Base-by-base conservation (phyloP, 371 early-diverging fungal species). In the Rhizopus arrhizus region DNA sequence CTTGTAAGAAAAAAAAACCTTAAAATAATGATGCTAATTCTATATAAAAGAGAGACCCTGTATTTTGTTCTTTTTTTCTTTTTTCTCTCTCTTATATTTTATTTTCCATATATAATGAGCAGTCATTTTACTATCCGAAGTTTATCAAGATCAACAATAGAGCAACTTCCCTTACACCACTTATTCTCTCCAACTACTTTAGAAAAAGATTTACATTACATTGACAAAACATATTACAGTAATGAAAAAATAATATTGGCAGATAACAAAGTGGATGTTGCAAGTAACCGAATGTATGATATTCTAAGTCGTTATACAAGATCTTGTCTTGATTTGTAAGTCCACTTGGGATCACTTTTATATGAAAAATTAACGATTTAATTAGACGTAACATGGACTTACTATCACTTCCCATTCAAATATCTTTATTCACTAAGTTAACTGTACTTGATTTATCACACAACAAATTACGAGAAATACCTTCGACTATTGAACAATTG, bases 161-260 rank as follows among this genome's bases (percentile, higher is more conserved):
- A 57, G 3, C 61, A 61, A 16, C 59, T 62, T 31, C 70, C 70
- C 22, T 56, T 75, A 33, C 69, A 69, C 53, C 62, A 69, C 40
- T 62, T 78, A 15, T 78, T 78, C 41, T 75, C 79, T 15, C 74
- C 75, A 29, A 71, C 73, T 28, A 31, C 59, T 38, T 28, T 76
- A 29, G 57, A 56, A n/a, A 51, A 72, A 38, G 80, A 80, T 52
- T 48, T 80, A 1, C 59, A 53, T 22, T 80, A 76, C 38, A 60
- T 80, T 33, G 77, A 80, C 58, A 61, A 69, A 36, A 80, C 75
- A 0, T 77, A 80, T 45, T 80, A 80, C 52, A n/a, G n/a, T 1
- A 9, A 48, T 5, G 29, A 48, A 10, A 48, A 29, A 5, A 45
- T 2, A 45, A 15, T 15, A 10, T 10, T 48, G 3, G 12, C 31